Evolutionary conservation across 2,329 filamentous ascomycete species (phyloP), one percentile per base, ranked within the genome.

Genomic region (Hymenoscyphus albidus): DNA sequence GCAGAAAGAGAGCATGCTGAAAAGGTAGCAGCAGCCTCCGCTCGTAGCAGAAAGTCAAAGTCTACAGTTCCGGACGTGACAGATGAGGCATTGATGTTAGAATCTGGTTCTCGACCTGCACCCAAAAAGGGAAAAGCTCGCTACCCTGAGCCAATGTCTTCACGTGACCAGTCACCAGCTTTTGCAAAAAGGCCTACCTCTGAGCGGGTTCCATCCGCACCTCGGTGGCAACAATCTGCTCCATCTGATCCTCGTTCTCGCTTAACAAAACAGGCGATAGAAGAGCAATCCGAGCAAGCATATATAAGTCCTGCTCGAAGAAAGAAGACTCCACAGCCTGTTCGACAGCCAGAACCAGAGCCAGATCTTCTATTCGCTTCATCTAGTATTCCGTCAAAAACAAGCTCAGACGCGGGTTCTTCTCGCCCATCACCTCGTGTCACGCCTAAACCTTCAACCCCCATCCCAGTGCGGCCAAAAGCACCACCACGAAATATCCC

Each of bases 271-370:
- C 85, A 92, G 73, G 85, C 85, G 0, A 82, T 89, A 12, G 93
- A 97, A 73, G 90, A 96, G 67, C 88, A 97, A 75, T 88, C 85
- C 59, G 84, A 91, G 14, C 88, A 96, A 70, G 90, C 89, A 38
- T 97, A 98, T 75, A 83, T 97, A 63, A 97, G 93, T 74, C 91
- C 93, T 59, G 91, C 91, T 27, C 85, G 93, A 70, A 85, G 93
- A 73, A 94, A 89, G 76, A 77, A 86, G 2, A 81, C 83, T 48
- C 70, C 69, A 58, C 61, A 62, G 61, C 68, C 67, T 14, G 57
- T 61, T 22, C 76, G 79, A 68, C 80, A 75, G 42, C 75, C 78
- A 67, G 80, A 75, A 18, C 77, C 62, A 56, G 83, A 88, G 66
- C 79, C 83, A 1, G 89, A 93, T 74, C 78, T 93, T 31, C 83